Percentiles rank a stretch among this genome's conserved stretches.
Evolutionary conservation across 768 basidiomycete genomes (phyloP).

Genomic region (Naganishia onofrii): DNA sequence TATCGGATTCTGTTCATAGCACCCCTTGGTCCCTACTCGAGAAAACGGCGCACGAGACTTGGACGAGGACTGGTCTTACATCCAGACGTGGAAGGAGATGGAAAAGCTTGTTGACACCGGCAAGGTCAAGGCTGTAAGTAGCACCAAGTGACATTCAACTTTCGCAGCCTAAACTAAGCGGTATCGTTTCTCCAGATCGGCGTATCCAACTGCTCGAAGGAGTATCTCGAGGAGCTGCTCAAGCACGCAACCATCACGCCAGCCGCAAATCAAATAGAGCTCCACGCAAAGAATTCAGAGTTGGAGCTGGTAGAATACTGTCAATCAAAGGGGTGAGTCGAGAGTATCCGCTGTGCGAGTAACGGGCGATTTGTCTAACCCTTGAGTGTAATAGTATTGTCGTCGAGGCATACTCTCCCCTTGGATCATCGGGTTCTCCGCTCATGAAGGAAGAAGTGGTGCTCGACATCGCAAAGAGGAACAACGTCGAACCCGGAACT

Average conservation of each 20-base stretch:
- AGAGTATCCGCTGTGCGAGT: no score
- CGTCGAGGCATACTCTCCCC: slow-evolving; percentile 66
- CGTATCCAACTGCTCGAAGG: slow-evolving; percentile 71
- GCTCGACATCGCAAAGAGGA: slow-evolving; percentile 44
- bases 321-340: slow-evolving; percentile 54
- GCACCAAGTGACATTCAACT: neutral
- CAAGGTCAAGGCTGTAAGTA: slow-evolving; percentile 46
- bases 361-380: neutral
- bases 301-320: slow-evolving; percentile 61
- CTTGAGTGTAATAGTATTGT: slow-evolving; percentile 55
- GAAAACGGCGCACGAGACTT: slow-evolving; percentile 61
- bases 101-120: slow-evolving; percentile 61
- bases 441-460: slow-evolving; percentile 43
- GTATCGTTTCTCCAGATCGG: slow-evolving; percentile 54
- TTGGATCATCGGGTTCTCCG: slow-evolving; percentile 50
- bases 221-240: slow-evolving; percentile 67
- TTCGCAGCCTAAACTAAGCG: neutral
- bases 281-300: slow-evolving; percentile 71
- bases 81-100: slow-evolving; percentile 77
- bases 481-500: slow-evolving; percentile 43
- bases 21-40: slow-evolving; percentile 38
- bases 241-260: slow-evolving; percentile 66
- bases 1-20: neutral
- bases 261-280: slow-evolving; percentile 65
- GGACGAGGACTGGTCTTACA: slow-evolving; percentile 67